Evolutionary conservation across 768 basidiomycete species (phyloP), one percentile per base, ranked within the genome.

Genomic region (Lactarius sp.): DNA sequence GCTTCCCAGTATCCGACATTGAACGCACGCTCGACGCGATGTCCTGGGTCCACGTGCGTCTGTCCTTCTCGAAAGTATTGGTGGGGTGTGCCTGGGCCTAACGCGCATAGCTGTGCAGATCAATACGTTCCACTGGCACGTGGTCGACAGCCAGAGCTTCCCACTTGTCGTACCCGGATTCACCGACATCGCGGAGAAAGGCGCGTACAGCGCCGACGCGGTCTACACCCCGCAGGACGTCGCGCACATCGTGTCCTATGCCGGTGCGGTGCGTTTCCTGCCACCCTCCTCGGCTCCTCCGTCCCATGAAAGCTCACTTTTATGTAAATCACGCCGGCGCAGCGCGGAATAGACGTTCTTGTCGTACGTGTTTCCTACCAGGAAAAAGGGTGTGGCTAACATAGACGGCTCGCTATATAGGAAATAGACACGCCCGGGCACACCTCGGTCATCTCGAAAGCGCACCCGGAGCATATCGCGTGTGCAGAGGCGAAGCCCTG

Each of bases 341-440:
- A 81, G 79, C 78, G 80, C 7, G 82, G 82, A 2, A 79, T 83
- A 50, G 80, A 81, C 55, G 77, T 82, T 36, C 68, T 82, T 62
- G 69, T 81, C 42, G 78, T 74, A 66, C 14, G 62, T 64, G 9
- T 0, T 31, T 20, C 18, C n/a, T 4, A 4, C 8, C 9, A 10
- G 12, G 10, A 18, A 53, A 33, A 6, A 3, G 4, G 8, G n/a
- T 20, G 2, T 20, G n/a, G 18, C 10, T 37, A 7, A 42, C 49
- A 47, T 33, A 20, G 3, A 31, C 12, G 8, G 2, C 8, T 0
- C 34, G 8, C 2, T 92, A 4, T 27, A 69, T 91, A 85, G 83
- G 92, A 93, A 77, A 82, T 94, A 56, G 93, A 93, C 71, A 88
- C 83, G 2, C 92, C 92, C 0, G 92, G 92, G 0, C 93, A 94